phyloP scores from a whole-genome alignment of 169 alveolate species.

The Babesia divergens region DNA sequence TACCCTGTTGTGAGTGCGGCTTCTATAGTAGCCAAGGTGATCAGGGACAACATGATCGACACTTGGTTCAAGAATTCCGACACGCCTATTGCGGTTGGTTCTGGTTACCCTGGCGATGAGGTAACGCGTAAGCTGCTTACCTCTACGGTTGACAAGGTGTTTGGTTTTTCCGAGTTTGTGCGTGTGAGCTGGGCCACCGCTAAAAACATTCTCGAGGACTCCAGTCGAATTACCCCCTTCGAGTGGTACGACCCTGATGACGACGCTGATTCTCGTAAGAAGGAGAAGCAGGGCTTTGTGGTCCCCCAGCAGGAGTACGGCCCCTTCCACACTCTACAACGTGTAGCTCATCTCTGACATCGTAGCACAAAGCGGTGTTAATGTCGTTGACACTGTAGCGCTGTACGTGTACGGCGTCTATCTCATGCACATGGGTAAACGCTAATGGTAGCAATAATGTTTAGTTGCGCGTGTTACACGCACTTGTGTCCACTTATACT shows the following conservation, averaged over 20 bases:
- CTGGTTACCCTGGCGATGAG: constrained; percentile 89
- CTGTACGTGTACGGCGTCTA: too few relatives aligned
- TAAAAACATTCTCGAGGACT: constrained; percentile 70
- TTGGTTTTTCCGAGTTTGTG: constrained; percentile 91
- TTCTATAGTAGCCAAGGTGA: constrained; percentile 94
- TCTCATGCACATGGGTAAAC: too few relatives aligned
- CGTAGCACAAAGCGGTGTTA: too few relatives aligned
- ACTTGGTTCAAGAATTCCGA: constrained; percentile 45
- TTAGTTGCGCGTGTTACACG: too few relatives aligned
- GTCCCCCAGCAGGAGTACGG: constrained; percentile 20
- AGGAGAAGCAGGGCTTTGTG: too few relatives aligned
- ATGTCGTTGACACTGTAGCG: too few relatives aligned
- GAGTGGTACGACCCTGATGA: constrained; percentile 79
- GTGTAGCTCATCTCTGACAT: not conserved
- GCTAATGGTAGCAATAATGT: too few relatives aligned
- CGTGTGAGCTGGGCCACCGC: constrained; percentile 88
- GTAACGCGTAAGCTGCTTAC: constrained; percentile 87
- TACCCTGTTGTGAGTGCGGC: constrained; percentile 97
- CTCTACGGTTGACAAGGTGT: constrained; percentile 83
- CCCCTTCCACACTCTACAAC: constrained; percentile 10
- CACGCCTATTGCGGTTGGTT: constrained; percentile 66
- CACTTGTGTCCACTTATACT: too few relatives aligned
- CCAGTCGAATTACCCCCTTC: constrained; percentile 52
- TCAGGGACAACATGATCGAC: constrained; percentile 85
- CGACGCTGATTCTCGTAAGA: constrained; percentile 44